Base-by-base conservation (phyloP, 495 filamentous ascomycete species). In the Aspergillus avenaceus region DNA sequence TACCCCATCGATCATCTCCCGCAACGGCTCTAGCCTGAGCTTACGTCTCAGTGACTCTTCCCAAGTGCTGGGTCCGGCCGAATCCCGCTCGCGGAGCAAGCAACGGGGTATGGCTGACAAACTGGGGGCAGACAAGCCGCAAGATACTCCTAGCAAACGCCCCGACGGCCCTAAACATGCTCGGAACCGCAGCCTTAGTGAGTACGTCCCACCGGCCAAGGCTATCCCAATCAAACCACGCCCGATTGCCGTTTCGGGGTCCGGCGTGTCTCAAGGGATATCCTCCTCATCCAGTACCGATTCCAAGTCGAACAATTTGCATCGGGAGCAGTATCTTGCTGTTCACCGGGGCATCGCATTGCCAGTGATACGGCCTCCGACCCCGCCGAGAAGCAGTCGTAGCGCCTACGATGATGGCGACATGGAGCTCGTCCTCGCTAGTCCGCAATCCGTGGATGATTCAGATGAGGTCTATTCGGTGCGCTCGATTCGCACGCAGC, bases 131-230 rank as follows among this genome's bases (percentile, higher is more conserved):
- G 61, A 75, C 55, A 44, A 69, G 69, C 56, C 65, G 49, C 40
- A 67, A 54, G 49, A 70, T 54, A 44, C 79, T 67, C 58, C 71
- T 0, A 60, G 32, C 32, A 57, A 59, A 24, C 56, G 53, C 28
- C 50, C 56, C 6, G 65, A 71, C 6, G 67, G 68, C 5, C 55
- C 64, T 9, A 69, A 69, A 14, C 78, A 80, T 65, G 58, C 65
- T 5, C 73, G 87, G 49, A 91, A 91, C 60, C 77, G 91, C 60
- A 96, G 90, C 69, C 71, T 90, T 23, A 95, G 90, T 67, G 91
- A 96, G 54, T 95, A 95, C 64, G 76, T 83, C 8, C 89, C 91
- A 11, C 85, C 89, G 31, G 72, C 80, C 4, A 73, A 85, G 40
- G 73, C 80, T 21, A 77, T 86, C 40, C 75, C 83, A 0, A 25